Base-by-base conservation (phyloP, 2,329 filamentous ascomycete species). In the Aspergillus terreus region DNA sequence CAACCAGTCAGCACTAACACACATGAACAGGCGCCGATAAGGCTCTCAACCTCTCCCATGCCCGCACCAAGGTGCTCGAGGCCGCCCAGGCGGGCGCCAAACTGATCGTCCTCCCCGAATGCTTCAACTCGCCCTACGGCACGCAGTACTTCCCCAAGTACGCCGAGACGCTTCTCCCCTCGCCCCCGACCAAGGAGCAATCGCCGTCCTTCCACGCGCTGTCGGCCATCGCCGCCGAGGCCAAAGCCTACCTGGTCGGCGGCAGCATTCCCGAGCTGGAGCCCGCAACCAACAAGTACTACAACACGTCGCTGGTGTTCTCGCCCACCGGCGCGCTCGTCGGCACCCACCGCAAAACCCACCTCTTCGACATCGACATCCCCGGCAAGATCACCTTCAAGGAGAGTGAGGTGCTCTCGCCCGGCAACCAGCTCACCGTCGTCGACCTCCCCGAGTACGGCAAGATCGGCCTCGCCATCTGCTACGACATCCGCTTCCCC, bases 101-200 rank as follows among this genome's bases (percentile, higher is more conserved):
- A 51, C 84, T 99, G 53, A 86, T 97, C 58, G 90, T 97, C 32
- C 82, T 99, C 15, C 94, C 94, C 33, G 94, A 99, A 77, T 99
- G 94, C 80, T 99, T 99, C 84, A 99, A 99, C 78, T 95, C 89
- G 40, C 94, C 94, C 7, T 99, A 99, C 73, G 94, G 94, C 60
- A 91, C 85, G 59, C 81, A 90, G 66, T 92, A 86, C 78, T 99
- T 99, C 75, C 87, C 92, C 49, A 82, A 85, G 55, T 97, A 97
- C 71, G 92, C 94, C 60, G 94, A 99, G 74, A 86, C 84, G 1
- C 84, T 97, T n/a, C 78, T 82, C 1, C 90, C 90, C 1, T 86
- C 84, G 3, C 89, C 90, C 25, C 90, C 91, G 0, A 76, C 84
- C 3, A 69, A 76, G 54, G 80, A 83, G 43, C 82, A 87, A 63